Evolutionary conservation across 345 rosid species (phyloP), one percentile per base, ranked within the genome.

Genomic region (Eucalyptus coolabah): DNA sequence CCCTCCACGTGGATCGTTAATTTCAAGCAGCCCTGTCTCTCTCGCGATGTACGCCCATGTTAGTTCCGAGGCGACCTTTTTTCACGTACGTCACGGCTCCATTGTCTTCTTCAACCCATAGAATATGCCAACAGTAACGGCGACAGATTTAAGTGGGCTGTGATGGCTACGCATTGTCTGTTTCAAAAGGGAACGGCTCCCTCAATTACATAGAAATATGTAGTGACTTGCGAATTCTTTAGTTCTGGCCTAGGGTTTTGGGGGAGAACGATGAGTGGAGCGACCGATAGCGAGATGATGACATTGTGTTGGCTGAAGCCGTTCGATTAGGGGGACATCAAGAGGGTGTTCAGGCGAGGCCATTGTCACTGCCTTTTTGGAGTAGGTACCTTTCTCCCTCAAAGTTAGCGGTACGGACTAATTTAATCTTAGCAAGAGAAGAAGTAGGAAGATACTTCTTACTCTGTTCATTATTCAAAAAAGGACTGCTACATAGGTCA

Each of bases 1-100:
- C 65, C 88, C 89, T 91, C 95, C 94, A 92, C 89, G 91, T 92
- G 95, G 93, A 92, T 89, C 89, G 87, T 87, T 91, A 83, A 88
- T 86, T 45, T 87, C 90, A 54, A 91, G 91, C 40, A 28, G 40
- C 45, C 88, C 59, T 18, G 89, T 91, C 92, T 77, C 90, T 87
- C 40, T 86, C 16, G 0, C 45, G n/a, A 2, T 2, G 60, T 37
- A 59, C 10, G 65, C 28, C 54, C 88, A 45, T 47, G 32, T 86
- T 86, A 50, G 77, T 65, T 65, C 77, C 40, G 77, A n/a, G 40
- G 40, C 77, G 1, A 28, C 87, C 44, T 32, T 32, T 53, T 32
- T 86, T 86, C 23, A n/a, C 47, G 40, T 6, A 86, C 30, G 88
- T 51, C 54, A 49, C 12, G 28, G 63, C 44, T 51, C 9, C 87